Evolutionary conservation across 2,329 filamentous ascomycete genomes (phyloP), one percentile per base, ranked within the genome.

Genomic region (Fusarium subglutinans): DNA sequence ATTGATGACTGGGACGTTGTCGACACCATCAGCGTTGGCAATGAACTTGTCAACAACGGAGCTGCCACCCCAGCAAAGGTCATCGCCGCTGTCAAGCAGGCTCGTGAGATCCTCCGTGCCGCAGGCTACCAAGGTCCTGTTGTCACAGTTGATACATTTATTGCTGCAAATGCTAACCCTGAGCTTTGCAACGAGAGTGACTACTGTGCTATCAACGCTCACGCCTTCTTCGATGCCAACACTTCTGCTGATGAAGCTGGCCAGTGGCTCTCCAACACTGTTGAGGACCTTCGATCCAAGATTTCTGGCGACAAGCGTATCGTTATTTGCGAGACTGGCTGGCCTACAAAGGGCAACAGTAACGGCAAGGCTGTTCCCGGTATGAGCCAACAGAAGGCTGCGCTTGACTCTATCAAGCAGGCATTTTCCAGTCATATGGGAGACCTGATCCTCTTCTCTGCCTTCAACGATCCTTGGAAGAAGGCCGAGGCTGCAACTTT

Each of bases 401-500:
- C 94, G 17, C 81, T 97, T 41, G 80, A 83, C 11, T 91, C 91
- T 30, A 89, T 97, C 77, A 89, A 88, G 80, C 78, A 80, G 43
- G 84, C 86, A 6, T 94, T 94, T 79, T 78, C 83, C 20, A 79
- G 82, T 55, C 87, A 83, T 56, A 81, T 84, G 2, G 80, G 80
- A 7, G 82, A 90, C 62, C 78, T 96, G 48, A 88, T 95, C 73
- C 84, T 97, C 28, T 96, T 96, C 83, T 93, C 92, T 35, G 91
- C 93, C 8, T 96, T 92, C 84, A 92, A 97, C 81, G 92, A 94
- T 70, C 78, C 86, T 57, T 97, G 94, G 94, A 97, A 97, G 87
- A 80, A 84, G 45, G 88, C 93, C 74, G 87, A 84, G 60, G 80
- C 85, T 6, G 85, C 82, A 28, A 92, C 92, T 3, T 93, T 92